Percentiles rank a stretch among this genome's conserved stretches.
Evolutionary conservation across 2,329 filamentous ascomycete species (phyloP).

Genomic region (Chaetomium strumarium): DNA sequence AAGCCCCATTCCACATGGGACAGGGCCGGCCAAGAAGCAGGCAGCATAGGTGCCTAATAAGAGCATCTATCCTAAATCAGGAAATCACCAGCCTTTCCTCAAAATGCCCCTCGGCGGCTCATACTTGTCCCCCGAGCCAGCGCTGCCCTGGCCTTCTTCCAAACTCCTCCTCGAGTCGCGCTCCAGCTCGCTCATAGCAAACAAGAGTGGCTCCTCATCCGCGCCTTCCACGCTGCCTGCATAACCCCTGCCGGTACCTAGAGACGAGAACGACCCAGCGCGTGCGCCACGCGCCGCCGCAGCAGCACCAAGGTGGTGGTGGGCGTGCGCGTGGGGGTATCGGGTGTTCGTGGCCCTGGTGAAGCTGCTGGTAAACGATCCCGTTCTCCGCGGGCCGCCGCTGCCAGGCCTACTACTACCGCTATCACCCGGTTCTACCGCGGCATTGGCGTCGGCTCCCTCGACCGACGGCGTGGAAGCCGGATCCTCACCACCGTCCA

Average conservation of each 20-base stretch:
- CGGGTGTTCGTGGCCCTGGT: too few species aligned
- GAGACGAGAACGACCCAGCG: slow-evolving; percentile 12
- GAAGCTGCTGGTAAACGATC: too few species aligned
- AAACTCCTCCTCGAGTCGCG: slow-evolving; percentile 52
- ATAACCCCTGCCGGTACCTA: not conserved
- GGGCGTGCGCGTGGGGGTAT: too few species aligned
- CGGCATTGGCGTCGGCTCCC: not conserved
- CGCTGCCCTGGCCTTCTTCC: slow-evolving; percentile 38
- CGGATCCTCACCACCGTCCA: slow-evolving; percentile 29
- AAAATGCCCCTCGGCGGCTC: slow-evolving; percentile 23
- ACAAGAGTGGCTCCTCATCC: slow-evolving; percentile 65
- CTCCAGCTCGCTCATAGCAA: slow-evolving; percentile 68
- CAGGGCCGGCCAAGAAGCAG: not conserved
- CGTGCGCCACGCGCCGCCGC: not conserved
- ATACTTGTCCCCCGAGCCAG: slow-evolving; percentile 9
- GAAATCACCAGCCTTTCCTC: slow-evolving; percentile 23
- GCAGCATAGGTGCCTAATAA: too few species aligned
- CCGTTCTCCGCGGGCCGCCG: too few species aligned
- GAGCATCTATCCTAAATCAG: too few species aligned
- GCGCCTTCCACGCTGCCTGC: slow-evolving; percentile 40
- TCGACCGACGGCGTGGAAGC: not conserved
- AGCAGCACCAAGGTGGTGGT: not conserved
- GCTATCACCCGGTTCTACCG: too few species aligned
- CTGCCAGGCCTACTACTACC: not conserved
- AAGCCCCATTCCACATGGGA: too few species aligned